phyloP scores from a whole-genome alignment of 345 rosid genomes.

The Cardamine chenopodiifolia region DNA sequence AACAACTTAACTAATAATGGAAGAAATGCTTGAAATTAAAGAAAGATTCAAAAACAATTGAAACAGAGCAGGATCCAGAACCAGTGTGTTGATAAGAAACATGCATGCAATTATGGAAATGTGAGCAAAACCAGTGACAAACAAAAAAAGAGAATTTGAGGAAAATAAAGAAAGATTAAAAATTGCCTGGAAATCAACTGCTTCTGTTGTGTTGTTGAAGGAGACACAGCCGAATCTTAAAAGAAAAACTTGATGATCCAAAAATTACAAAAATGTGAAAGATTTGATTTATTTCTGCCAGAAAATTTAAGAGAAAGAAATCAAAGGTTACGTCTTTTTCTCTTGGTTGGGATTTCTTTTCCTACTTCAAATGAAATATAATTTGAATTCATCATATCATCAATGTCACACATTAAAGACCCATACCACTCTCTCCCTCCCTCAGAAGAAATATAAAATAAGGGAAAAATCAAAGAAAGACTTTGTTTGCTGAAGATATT shows the following conservation, averaged over 20 bases:
- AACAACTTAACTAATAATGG: not conserved
- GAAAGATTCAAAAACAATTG: not conserved
- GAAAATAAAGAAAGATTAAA: slow-evolving; percentile 32
- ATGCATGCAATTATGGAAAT: slow-evolving; percentile 38
- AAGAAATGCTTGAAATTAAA: not conserved
- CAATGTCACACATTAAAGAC: slow-evolving; percentile 45
- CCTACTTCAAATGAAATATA: slow-evolving; percentile 14
- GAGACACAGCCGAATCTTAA: slow-evolving; percentile 42
- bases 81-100: slow-evolving; percentile 15
- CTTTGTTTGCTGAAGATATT: slow-evolving; percentile 14
- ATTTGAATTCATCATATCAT: slow-evolving; percentile 38
- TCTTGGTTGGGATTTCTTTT: not conserved
- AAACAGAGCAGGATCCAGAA: slow-evolving; percentile 21
- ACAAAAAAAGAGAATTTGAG: not conserved
- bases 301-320: slow-evolving; percentile 7
- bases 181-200: slow-evolving; percentile 56
- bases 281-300: not conserved
- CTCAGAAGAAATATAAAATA: slow-evolving; percentile 23
- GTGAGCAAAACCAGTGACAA: slow-evolving; percentile 14
- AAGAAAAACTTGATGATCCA: slow-evolving; percentile 48
- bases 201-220: slow-evolving; percentile 50
- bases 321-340: not conserved
- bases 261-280: slow-evolving; percentile 34
- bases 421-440: slow-evolving; percentile 34
- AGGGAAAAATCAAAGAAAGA: not conserved